Percentiles rank a stretch among this genome's conserved stretches.
Conservation (phyloP, 2,329 filamentous ascomycete species). For the Sclerotinia borealis region DNA sequence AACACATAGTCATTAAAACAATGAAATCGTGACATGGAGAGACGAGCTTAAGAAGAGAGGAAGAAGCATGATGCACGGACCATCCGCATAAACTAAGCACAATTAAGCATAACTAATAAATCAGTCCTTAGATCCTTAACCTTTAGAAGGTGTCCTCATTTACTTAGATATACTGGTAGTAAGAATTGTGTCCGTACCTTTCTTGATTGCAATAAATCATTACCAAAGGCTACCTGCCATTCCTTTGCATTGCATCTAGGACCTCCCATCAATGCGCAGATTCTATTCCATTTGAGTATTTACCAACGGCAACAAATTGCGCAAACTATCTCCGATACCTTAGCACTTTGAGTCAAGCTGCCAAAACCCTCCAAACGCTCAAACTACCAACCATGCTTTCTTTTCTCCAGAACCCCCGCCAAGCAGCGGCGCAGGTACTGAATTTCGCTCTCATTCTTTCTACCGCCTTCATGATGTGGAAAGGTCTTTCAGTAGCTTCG, state of each 20-base stretch:
- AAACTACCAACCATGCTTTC: constrained; percentile 43
- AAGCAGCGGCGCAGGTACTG: constrained; percentile 59
- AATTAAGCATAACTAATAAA: neutral
- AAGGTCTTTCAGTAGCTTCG: constrained; percentile 59
- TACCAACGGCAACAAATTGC: neutral
- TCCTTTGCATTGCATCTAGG: neutral
- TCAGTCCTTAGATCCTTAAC: neutral
- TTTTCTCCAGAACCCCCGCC: constrained; percentile 54
- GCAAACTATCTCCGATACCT: neutral
- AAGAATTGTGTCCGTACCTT: constrained; percentile 1
- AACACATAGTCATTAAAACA: too few relatives aligned
- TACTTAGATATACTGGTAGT: neutral
- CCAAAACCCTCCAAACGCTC: neutral
- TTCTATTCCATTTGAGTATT: neutral
- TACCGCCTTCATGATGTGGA: constrained; percentile 71
- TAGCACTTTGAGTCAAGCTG: too few relatives aligned
- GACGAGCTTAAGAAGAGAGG: too few relatives aligned
- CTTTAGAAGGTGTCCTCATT: neutral
- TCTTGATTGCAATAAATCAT: neutral
- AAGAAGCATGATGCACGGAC: constrained; percentile 1
- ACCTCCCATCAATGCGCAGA: neutral
- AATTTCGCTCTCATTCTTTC: constrained; percentile 69
- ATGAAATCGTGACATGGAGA: too few relatives aligned
- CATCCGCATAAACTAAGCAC: neutral
- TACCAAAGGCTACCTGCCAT: neutral